These are phyloP conservation scores for Vitis riparia DNA, from an alignment of 164 flowering plant species.

Conservation along the genomic window DNA sequence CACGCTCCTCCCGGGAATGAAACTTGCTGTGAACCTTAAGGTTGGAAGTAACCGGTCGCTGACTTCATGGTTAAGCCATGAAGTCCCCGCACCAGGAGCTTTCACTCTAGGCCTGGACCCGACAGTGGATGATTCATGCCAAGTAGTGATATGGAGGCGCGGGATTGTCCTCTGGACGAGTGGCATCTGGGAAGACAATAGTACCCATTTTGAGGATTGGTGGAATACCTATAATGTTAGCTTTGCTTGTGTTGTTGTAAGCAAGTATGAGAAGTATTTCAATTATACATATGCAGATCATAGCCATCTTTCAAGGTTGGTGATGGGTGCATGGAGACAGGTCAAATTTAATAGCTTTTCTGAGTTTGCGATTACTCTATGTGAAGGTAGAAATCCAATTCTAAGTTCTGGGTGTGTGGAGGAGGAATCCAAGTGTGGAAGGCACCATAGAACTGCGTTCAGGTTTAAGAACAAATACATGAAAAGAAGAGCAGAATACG, in stretches of 20 bases:
- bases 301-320: too few species aligned
- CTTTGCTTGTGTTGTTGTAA: not conserved
- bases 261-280: not conserved
- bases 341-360: too few species aligned
- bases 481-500: not conserved
- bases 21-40: not conserved
- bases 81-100: constrained; percentile 9
- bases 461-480: not conserved
- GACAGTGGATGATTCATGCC: not conserved
- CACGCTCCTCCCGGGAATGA: constrained; percentile 12
- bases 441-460: not conserved
- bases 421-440: not conserved
- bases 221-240: not conserved
- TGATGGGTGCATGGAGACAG: too few species aligned
- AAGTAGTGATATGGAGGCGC: constrained; percentile 4
- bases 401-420: too few species aligned
- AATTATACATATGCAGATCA: too few species aligned
- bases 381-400: too few species aligned
- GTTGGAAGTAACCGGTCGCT: not conserved
- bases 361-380: too few species aligned
- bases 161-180: constrained; percentile 12
- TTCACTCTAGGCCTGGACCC: not conserved
- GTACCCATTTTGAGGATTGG: not conserved
- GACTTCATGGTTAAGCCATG: constrained; percentile 3
- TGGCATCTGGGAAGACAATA: not conserved